Conservation (phyloP, 2,329 filamentous ascomycete species). For the Diaporthe ilicicola region DNA sequence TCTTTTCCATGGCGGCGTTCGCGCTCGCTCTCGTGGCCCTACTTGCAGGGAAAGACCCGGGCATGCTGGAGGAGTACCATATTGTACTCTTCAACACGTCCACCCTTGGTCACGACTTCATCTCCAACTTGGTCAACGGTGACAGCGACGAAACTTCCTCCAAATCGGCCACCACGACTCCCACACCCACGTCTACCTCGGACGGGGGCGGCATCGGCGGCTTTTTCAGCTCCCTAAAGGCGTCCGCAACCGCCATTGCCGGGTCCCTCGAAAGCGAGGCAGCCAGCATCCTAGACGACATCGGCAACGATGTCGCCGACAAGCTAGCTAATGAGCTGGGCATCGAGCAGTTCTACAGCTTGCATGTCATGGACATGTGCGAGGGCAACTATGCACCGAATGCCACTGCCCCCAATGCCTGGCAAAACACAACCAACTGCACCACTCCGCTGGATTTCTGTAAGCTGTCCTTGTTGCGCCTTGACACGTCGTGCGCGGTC, state of each 20-base stretch:
- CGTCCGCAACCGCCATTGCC: conserved; percentile 32
- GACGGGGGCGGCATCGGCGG: conserved; percentile 34
- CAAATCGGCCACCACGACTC: conserved; percentile 38
- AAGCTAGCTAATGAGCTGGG: conserved; percentile 41
- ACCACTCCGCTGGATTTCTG: conserved; percentile 36
- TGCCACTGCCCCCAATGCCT: conserved; percentile 35
- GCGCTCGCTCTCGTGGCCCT: conserved; percentile 48
- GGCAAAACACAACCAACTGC: conserved; percentile 40
- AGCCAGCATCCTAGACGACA: conserved; percentile 36
- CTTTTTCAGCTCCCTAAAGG: conserved; percentile 23
- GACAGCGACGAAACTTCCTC: conserved; percentile 32
- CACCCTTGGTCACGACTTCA: conserved; percentile 49
- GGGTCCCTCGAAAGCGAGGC: conserved; percentile 38
- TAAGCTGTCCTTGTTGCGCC: not conserved
- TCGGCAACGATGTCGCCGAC: conserved; percentile 45
- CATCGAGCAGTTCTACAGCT: conserved; percentile 45
- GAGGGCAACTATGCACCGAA: conserved; percentile 43
- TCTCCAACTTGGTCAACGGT: conserved; percentile 36
- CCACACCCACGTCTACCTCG: conserved; percentile 30
- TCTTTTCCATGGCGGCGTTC: conserved; percentile 47
- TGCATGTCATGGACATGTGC: conserved; percentile 44
- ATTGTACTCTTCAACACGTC: conserved; percentile 53
- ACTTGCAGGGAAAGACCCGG: conserved; percentile 48
- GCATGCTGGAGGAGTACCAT: conserved; percentile 49
- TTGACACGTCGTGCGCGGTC: not conserved